These are phyloP conservation scores for Casuarina glauca DNA, from an alignment of 306 rosid genomes.

Conservation along the genomic window DNA sequence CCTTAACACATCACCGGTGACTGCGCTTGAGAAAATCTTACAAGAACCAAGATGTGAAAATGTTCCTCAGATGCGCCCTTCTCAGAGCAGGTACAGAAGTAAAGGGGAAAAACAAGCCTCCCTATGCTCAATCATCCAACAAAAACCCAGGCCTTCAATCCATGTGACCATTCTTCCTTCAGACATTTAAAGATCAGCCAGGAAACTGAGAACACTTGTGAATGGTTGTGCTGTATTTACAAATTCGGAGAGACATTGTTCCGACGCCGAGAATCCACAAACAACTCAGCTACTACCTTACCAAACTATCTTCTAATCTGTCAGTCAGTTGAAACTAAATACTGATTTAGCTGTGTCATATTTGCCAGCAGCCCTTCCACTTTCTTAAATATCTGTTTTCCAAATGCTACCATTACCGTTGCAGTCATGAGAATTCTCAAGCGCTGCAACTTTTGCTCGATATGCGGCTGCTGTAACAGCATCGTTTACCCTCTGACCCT, in stretches of 20 bases:
- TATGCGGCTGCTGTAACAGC: conserved; percentile 50
- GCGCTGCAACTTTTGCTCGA: conserved; percentile 66
- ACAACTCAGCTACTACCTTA: conserved; percentile 49
- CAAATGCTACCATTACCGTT: conserved; percentile 52
- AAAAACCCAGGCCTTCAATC: conserved; percentile 34
- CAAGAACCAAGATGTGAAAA: conserved; percentile 14
- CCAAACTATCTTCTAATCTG: conserved; percentile 47
- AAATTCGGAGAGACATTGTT: conserved; percentile 50
- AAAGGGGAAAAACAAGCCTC: conserved; percentile 7
- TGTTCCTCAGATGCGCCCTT: conserved; percentile 19
- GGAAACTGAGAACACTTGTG: conserved; percentile 32
- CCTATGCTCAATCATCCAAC: conserved; percentile 34
- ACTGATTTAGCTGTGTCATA: conserved; percentile 34
- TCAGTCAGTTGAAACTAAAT: conserved; percentile 55
- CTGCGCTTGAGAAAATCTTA: neutral
- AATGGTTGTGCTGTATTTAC: conserved; percentile 50
- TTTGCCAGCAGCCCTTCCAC: conserved; percentile 21
- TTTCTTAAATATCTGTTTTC: conserved; percentile 66
- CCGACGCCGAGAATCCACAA: conserved; percentile 46
- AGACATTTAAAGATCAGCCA: conserved; percentile 4
- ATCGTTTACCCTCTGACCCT: conserved; percentile 58
- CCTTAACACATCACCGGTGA: neutral
- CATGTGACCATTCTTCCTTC: neutral
- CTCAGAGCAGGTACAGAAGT: conserved; percentile 4
- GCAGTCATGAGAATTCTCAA: conserved; percentile 59